phyloP scores from a whole-genome alignment of 148 eudicot species.

The Nepenthes mirabilis region DNA sequence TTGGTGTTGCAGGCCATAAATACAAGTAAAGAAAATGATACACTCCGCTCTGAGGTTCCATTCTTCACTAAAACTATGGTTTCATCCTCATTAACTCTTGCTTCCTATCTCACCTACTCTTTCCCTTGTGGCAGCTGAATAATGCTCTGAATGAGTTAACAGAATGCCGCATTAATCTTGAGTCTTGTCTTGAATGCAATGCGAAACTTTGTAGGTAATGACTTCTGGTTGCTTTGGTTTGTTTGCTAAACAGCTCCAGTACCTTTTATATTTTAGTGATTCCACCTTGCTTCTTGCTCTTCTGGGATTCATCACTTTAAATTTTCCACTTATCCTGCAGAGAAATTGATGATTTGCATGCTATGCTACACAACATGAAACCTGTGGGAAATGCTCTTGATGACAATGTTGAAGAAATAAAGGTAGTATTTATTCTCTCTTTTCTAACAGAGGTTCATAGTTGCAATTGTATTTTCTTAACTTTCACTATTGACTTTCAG shows the following conservation, averaged over 20 bases:
- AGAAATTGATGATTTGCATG: conserved; percentile 48
- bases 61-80: background rate
- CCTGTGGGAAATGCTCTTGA: conserved; percentile 16
- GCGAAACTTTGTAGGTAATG: conserved; percentile 44
- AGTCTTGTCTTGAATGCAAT: conserved; percentile 55
- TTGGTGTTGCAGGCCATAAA: conserved; percentile 25
- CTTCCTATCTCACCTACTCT: background rate
- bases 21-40: conserved; percentile 17
- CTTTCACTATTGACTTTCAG: conserved; percentile 14
- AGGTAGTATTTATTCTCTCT: conserved; percentile 25
- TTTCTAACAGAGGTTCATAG: background rate
- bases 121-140: conserved; percentile 31
- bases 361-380: conserved; percentile 20
- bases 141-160: conserved; percentile 39
- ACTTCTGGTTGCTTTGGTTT: background rate
- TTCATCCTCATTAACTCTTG: background rate
- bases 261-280: background rate
- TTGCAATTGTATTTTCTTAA: background rate
- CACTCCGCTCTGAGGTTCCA: conserved; percentile 41
- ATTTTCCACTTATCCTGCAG: conserved; percentile 24
- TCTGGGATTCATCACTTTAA: background rate
- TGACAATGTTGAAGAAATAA: conserved; percentile 21
- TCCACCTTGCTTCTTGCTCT: background rate
- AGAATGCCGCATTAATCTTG: conserved; percentile 53
- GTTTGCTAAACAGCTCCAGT: background rate